Conservation (phyloP, 805 yeast genomes). For the fission yeast (Schizosaccharomyces pombe) region ASM294v3 CU329670.1:4237001-4237500, state of each 20-base stretch:
- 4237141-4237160: conserved; percentile 34
- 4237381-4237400: background rate
- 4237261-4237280: conserved; percentile 28
- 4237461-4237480: too few relatives aligned
- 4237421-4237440: background rate
- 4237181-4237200: conserved; percentile 37
- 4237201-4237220: conserved; percentile 72
- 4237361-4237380: conserved; percentile 38
- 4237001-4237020: conserved; percentile 63
- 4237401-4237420: background rate
- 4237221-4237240: conserved; percentile 34
- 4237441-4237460: background rate
- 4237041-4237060: conserved; percentile 84
- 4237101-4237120: conserved; percentile 70
- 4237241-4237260: conserved; percentile 47
- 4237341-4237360: conserved; percentile 48
- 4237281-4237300: conserved; percentile 87
- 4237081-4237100: conserved; percentile 94
- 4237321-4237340: conserved; percentile 61
- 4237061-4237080: conserved; percentile 99
- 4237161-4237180: conserved; percentile 30
- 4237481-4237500: too few relatives aligned
- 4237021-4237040: conserved; percentile 60
- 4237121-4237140: conserved; percentile 65
- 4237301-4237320: conserved; percentile 85